phyloP scores from a whole-genome alignment of 2,329 filamentous ascomycete genomes.

The Metarhizium anisopliae region DNA sequence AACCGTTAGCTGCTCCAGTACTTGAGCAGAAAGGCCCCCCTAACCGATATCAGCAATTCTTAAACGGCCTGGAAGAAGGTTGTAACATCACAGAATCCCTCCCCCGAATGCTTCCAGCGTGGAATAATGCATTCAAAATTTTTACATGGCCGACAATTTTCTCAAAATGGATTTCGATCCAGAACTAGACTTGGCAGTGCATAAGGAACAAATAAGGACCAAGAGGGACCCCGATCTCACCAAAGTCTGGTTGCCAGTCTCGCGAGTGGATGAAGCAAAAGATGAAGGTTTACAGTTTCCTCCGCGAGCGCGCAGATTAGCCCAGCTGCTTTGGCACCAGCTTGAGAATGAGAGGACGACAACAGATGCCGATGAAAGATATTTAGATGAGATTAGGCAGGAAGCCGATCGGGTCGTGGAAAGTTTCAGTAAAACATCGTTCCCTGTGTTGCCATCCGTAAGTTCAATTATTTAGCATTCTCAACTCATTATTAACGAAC shows the following conservation, averaged over 20 bases:
- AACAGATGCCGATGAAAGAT: background rate
- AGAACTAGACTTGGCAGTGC: slow-evolving; percentile 2
- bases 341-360: slow-evolving; percentile 1
- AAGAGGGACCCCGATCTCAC: slow-evolving; percentile 5
- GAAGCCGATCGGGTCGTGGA: background rate
- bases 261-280: slow-evolving; percentile 2
- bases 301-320: background rate
- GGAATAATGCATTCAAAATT: background rate
- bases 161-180: background rate
- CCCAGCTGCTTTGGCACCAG: slow-evolving; percentile 4
- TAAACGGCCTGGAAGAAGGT: background rate
- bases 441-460: background rate
- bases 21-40: background rate
- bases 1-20: background rate
- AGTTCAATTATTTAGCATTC: background rate
- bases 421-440: background rate
- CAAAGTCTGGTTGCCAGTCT: slow-evolving; percentile 5
- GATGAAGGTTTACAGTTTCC: slow-evolving; percentile 6
- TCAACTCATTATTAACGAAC: background rate
- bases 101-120: slow-evolving; percentile 1
- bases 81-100: background rate
- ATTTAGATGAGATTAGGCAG: slow-evolving; percentile 1
- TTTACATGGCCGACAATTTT: slow-evolving; percentile 2
- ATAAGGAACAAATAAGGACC: slow-evolving; percentile 1
- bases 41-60: background rate